Conservation (phyloP, 2,329 filamentous ascomycete species). For the Talaromyces amestolkiae region DNA sequence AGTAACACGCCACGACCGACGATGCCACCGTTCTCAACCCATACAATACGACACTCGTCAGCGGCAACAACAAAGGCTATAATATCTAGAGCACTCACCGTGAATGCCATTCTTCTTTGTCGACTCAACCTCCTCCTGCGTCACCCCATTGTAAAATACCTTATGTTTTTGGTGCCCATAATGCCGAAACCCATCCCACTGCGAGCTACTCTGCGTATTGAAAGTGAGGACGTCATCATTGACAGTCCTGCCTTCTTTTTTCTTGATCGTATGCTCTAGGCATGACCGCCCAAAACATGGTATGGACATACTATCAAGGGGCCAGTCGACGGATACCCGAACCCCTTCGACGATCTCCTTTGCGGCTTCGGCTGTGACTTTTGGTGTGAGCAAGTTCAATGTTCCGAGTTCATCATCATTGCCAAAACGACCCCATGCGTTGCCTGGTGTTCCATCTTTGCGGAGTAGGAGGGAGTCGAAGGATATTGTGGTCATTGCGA, state of each 20-base stretch:
- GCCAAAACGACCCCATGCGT: background rate
- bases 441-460: background rate
- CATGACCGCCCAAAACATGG: background rate
- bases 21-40: constrained; percentile 24
- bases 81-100: background rate
- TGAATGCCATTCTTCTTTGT: constrained; percentile 34
- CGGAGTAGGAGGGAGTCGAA: background rate
- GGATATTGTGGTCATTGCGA: no score
- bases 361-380: background rate
- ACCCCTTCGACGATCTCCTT: background rate
- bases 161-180: constrained; percentile 40
- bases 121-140: constrained; percentile 33
- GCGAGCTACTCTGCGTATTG: constrained; percentile 57
- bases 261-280: constrained; percentile 45
- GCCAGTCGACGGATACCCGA: background rate
- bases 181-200: constrained; percentile 47
- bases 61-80: background rate
- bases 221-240: constrained; percentile 62
- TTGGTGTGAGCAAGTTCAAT: background rate
- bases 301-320: background rate
- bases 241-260: constrained; percentile 52
- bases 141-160: constrained; percentile 38
- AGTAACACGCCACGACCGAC: constrained; percentile 48
- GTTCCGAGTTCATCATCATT: background rate
- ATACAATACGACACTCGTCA: no score